These are phyloP conservation scores for Boletus tylopilopsis DNA, from an alignment of 768 basidiomycete genomes.

Conservation along the genomic window DNA sequence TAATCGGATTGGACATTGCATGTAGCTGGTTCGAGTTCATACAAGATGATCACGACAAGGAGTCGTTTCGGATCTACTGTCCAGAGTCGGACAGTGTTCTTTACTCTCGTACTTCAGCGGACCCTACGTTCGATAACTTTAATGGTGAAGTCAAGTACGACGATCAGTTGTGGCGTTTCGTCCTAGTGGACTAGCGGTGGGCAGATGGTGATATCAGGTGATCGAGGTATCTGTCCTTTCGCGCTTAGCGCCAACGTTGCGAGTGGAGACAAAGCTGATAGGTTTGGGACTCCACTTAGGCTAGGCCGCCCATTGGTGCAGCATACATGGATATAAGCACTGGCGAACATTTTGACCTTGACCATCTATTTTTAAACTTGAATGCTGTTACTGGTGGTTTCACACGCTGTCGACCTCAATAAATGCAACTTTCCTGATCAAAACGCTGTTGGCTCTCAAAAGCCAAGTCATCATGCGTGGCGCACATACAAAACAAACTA, in stretches of 20 bases:
- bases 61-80: constrained; percentile 1
- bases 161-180: constrained; percentile 3
- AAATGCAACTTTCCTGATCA: background rate
- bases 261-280: background rate
- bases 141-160: background rate
- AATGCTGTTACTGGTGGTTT: no score
- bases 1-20: background rate
- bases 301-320: no score
- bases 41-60: background rate
- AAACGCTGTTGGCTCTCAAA: background rate
- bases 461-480: background rate
- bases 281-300: no score
- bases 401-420: no score
- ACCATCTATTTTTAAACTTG: no score
- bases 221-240: background rate
- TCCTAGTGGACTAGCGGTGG: background rate
- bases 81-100: background rate
- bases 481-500: constrained; percentile 11
- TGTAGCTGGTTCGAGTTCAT: constrained; percentile 2
- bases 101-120: background rate
- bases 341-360: no score
- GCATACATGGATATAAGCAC: no score
- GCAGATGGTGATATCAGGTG: background rate
- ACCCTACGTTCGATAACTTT: constrained; percentile 2
- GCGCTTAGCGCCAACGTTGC: background rate